A percentile compares a stretch with the other conserved stretches of the same genome.
These are phyloP conservation scores for Nicotiana attenuata DNA, from an alignment of 257 asterid species.

Conservation along the genomic window DNA sequence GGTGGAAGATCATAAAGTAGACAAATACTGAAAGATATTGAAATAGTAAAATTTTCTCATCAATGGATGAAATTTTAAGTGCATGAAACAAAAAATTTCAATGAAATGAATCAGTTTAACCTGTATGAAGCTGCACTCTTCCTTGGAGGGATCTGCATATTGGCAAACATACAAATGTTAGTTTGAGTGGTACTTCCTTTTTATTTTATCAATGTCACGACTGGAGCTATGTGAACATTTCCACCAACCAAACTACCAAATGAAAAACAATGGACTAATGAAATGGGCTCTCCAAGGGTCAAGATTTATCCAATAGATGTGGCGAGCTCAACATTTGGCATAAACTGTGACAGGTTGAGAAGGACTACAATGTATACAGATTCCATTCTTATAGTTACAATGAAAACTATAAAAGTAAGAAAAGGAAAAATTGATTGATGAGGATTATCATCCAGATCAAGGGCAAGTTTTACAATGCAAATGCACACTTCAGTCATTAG, in stretches of 20 bases:
- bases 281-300: not conserved
- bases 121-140: constrained; percentile 93
- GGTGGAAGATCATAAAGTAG: not conserved
- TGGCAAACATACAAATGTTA: constrained; percentile 16
- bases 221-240: not conserved
- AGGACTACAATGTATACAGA: not conserved
- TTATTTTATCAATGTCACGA: not conserved
- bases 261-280: not conserved
- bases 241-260: not conserved
- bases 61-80: not conserved
- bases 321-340: not conserved
- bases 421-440: not conserved
- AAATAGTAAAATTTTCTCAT: not conserved
- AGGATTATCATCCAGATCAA: not conserved
- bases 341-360: not conserved
- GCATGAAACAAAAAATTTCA: not conserved
- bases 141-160: constrained; percentile 93
- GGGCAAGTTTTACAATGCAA: not conserved
- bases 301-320: not conserved
- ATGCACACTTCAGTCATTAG: not conserved
- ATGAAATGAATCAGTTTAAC: constrained; percentile 26
- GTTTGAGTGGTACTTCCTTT: not conserved
- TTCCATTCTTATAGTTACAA: not conserved
- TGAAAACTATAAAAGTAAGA: not conserved
- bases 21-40: constrained; percentile 11